These are phyloP conservation scores for Bipolaris bicolor DNA, from an alignment of 2,329 filamentous ascomycete species.

Conservation along the genomic window DNA sequence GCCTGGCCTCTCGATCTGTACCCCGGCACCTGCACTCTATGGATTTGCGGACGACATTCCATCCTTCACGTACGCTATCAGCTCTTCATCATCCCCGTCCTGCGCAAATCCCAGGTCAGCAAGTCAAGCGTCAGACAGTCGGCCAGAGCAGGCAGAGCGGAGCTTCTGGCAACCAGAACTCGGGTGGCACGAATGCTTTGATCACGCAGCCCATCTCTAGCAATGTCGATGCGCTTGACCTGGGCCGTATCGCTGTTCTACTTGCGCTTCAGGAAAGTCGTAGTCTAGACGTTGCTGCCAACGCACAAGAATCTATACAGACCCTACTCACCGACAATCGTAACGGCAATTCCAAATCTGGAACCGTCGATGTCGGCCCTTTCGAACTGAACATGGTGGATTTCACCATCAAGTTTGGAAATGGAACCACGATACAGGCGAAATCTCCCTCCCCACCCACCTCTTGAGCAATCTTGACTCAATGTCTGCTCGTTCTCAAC, in stretches of 20 bases:
- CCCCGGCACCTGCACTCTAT: conserved; percentile 23
- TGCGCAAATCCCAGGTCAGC: conserved; percentile 11
- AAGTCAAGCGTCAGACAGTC: conserved; percentile 35
- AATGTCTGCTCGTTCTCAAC: not conserved
- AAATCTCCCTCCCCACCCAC: conserved; percentile 16
- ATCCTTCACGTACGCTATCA: conserved; percentile 33
- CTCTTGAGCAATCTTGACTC: conserved; percentile 4
- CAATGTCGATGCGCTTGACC: conserved; percentile 50
- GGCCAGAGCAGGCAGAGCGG: conserved; percentile 41
- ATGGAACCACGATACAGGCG: conserved; percentile 39
- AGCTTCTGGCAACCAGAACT: conserved; percentile 28
- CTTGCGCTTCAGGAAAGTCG: conserved; percentile 53
- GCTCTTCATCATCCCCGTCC: conserved; percentile 34
- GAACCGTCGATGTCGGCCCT: conserved; percentile 35
- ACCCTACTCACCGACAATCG: conserved; percentile 43
- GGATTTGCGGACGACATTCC: conserved; percentile 24
- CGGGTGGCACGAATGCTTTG: conserved; percentile 20
- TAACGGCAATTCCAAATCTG: conserved; percentile 31
- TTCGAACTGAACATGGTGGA: conserved; percentile 42
- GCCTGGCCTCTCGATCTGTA: conserved; percentile 42
- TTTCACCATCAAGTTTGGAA: conserved; percentile 40
- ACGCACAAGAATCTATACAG: conserved; percentile 53
- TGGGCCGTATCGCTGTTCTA: conserved; percentile 55
- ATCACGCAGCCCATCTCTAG: conserved; percentile 42
- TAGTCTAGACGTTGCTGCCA: conserved; percentile 49